Base-by-base conservation (phyloP, 768 basidiomycete genomes). In the Saitozyma podzolica region DNA sequence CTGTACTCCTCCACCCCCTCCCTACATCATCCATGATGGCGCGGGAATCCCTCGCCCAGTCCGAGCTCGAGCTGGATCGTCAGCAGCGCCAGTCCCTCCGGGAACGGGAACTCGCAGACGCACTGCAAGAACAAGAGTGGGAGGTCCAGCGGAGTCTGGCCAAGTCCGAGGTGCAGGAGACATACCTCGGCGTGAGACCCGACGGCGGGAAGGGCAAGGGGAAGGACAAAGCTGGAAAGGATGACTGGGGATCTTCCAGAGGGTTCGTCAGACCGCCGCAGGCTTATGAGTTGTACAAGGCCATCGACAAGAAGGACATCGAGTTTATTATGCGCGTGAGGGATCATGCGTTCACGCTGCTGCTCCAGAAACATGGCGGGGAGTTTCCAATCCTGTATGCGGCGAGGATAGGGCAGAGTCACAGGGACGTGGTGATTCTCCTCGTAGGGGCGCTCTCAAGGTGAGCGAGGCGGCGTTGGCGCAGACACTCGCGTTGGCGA, bases 371-470 rank as follows among this genome's bases (percentile, higher is more conserved):
- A 74, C 87, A 87, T 43, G 92, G 91, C 2, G 88, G 89, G 47
- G 86, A 87, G 20, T 92, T 92, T 1, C 93, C 94, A 8, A 85
- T 98, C 13, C 84, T 96, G 8, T 92, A 97, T 74, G 91, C 92
- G 0, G 91, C 95, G 63, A 69, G 82, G 19, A 70, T 80, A 17
- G 82, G 82, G 14, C 61, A 74, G 9, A 65, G 67, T 11, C 78
- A 78, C 61, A 74, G 72, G 52, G 92, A 96, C 56, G 86, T 97
- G 9, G 89, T 91, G 4, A 90, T 98, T 63, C 72, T 95, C 6
- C 83, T 98, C 2, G 78, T 96, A 13, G 94, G 94, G 11, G 92
- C 94, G 11, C 87, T 96, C 74, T 93, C 91, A 11, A 86, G 93
- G 71, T 78, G 29, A 29, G 29, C 29, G 29, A 29, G 2, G 29